These are phyloP conservation scores for Samsoniella hepiali DNA, from an alignment of 2,329 filamentous ascomycete species.

Conservation along the genomic window DNA sequence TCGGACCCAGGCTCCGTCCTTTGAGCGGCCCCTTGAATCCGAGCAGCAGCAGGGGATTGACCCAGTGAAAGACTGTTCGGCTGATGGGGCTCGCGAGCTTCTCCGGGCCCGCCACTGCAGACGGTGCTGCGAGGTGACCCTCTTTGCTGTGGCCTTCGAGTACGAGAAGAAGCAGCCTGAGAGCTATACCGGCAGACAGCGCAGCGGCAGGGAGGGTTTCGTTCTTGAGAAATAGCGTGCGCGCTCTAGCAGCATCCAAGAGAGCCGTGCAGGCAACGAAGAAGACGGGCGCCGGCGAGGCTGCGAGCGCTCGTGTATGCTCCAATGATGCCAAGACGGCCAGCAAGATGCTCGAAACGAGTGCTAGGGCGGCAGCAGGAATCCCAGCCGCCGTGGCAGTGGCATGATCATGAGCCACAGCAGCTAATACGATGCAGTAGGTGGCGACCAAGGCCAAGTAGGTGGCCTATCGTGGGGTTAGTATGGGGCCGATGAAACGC, in stretches of 20 bases:
- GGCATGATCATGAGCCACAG: neutral
- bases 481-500: no score
- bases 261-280: neutral
- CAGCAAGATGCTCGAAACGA: neutral
- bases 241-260: neutral
- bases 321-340: neutral
- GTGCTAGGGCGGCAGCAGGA: neutral
- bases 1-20: neutral
- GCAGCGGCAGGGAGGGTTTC: neutral
- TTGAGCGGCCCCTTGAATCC: neutral
- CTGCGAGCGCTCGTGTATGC: neutral
- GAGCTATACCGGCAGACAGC: neutral
- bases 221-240: neutral
- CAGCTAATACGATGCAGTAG: neutral
- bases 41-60: neutral
- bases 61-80: constrained; percentile 3
- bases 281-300: neutral
- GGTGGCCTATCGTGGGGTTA: neutral
- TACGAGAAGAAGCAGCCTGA: neutral
- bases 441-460: neutral
- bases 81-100: constrained; percentile 1
- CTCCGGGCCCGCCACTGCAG: neutral
- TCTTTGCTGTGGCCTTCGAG: neutral
- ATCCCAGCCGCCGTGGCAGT: neutral
- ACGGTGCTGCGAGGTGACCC: neutral